Percentiles rank a stretch among this genome's conserved stretches.
Conservation (phyloP, 495 filamentous ascomycete genomes). For the Cercophora newfieldiana region DNA sequence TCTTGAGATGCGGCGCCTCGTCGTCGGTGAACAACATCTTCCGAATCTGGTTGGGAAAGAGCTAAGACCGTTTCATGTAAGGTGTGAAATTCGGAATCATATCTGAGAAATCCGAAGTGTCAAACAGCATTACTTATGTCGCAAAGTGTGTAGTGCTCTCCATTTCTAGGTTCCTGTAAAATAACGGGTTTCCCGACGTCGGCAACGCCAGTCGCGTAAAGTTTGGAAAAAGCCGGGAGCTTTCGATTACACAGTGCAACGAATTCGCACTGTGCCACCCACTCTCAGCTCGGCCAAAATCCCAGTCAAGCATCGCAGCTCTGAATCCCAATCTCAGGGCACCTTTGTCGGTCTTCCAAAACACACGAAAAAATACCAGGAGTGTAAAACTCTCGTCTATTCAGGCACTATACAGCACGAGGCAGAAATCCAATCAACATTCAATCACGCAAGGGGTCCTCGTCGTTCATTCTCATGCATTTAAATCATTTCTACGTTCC, state of each 20-base stretch:
- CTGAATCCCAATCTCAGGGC: too few species aligned
- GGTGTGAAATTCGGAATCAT: neutral
- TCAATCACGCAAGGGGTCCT: neutral
- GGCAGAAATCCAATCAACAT: neutral
- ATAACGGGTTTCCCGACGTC: neutral
- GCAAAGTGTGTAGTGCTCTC: neutral
- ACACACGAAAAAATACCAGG: too few species aligned
- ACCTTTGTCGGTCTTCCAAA: too few species aligned
- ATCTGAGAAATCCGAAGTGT: neutral
- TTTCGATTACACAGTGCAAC: neutral
- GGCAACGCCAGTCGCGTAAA: neutral
- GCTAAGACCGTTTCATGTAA: neutral
- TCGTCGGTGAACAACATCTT: constrained; percentile 79
- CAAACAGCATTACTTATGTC: neutral
- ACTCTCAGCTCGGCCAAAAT: too few species aligned
- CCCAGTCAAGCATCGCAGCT: too few species aligned
- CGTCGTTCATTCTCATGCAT: constrained; percentile 12
- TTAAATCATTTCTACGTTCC: constrained; percentile 33
- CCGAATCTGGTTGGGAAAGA: neutral
- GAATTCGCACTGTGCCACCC: neutral
- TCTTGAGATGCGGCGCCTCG: constrained; percentile 72
- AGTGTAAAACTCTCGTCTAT: too few species aligned
- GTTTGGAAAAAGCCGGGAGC: neutral
- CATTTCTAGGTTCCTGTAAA: neutral
- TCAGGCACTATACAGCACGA: neutral